phyloP scores from a whole-genome alignment of 1,284 basidiomycete species.

The Ganoderma lucidum region DNA sequence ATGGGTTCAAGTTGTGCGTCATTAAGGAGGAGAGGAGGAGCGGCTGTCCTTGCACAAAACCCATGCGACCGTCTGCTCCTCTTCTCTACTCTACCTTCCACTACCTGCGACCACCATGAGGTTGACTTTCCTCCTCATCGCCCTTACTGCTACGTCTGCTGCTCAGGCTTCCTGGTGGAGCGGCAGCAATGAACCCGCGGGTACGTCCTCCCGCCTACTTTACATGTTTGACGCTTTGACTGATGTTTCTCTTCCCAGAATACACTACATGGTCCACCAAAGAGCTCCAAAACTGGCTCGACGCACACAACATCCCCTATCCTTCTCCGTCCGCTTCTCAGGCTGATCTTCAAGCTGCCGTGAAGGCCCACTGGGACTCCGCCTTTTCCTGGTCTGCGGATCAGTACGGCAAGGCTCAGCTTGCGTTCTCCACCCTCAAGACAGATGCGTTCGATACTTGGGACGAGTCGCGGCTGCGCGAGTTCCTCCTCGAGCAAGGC shows the following conservation, averaged over 20 bases:
- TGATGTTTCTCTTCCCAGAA: conserved; percentile 18
- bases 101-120: conserved; percentile 46
- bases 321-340: conserved; percentile 55
- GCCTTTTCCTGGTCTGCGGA: conserved; percentile 71
- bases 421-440: conserved; percentile 45
- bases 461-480: conserved; percentile 83
- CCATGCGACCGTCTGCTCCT: neutral
- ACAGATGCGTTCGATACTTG: conserved; percentile 72
- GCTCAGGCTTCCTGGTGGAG: conserved; percentile 65
- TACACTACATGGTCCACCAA: conserved; percentile 38
- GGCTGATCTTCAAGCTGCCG: conserved; percentile 34
- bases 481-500: conserved; percentile 89
- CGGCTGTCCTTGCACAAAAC: conserved; percentile 3
- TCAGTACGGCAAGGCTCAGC: conserved; percentile 70
- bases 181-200: conserved; percentile 36
- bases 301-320: conserved; percentile 66
- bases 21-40: conserved; percentile 17
- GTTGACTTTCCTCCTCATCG: conserved; percentile 47
- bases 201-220: conserved; percentile 14
- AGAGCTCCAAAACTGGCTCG: conserved; percentile 75
- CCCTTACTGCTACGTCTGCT: conserved; percentile 44
- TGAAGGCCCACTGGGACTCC: conserved; percentile 35
- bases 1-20: neutral
- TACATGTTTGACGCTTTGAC: neutral
- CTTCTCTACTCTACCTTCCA: conserved; percentile 24